Evolutionary conservation across 2,329 filamentous ascomycete genomes (phyloP).

Genomic region (Exutisphaerella laricina): DNA sequence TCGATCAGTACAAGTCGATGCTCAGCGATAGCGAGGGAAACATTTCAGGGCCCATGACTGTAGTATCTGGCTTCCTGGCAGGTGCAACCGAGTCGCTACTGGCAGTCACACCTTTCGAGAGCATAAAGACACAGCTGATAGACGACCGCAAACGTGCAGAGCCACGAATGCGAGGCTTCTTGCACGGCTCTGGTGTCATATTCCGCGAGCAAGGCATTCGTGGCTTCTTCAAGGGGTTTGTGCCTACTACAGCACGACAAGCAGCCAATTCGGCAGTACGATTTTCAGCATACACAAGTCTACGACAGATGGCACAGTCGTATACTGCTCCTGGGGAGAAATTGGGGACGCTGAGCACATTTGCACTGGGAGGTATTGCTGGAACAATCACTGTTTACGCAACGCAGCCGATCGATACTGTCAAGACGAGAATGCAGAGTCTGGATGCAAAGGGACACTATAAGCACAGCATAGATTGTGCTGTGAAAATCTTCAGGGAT

Average conservation of each 20-base stretch:
- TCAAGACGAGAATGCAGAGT: constrained; percentile 97
- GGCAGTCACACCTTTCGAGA: constrained; percentile 94
- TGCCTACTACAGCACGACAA: constrained; percentile 89
- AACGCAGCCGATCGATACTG: constrained; percentile 73
- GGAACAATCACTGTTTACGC: constrained; percentile 82
- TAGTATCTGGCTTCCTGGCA: constrained; percentile 88
- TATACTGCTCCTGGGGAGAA: constrained; percentile 95
- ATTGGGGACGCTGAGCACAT: constrained; percentile 79
- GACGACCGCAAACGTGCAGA: constrained; percentile 85
- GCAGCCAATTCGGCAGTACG: constrained; percentile 89
- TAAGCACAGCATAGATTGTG: constrained; percentile 82
- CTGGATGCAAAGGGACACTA: constrained; percentile 77
- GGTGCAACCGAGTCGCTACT: constrained; percentile 90
- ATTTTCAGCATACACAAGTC: constrained; percentile 88
- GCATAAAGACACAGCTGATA: constrained; percentile 97
- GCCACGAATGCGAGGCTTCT: constrained; percentile 83
- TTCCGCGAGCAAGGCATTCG: constrained; percentile 78
- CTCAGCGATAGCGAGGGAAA: constrained; percentile 80
- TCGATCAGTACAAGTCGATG: constrained; percentile 85
- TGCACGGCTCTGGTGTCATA: constrained; percentile 84
- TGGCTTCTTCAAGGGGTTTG: constrained; percentile 95
- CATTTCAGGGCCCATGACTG: constrained; percentile 82
- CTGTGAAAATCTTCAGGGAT: constrained; percentile 73
- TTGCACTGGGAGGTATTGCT: constrained; percentile 81
- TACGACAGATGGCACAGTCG: constrained; percentile 86